Percentiles rank a stretch among this genome's conserved stretches.
phyloP scores from a whole-genome alignment of 2,329 filamentous ascomycete genomes.

The Aspergillus japonicus region DNA sequence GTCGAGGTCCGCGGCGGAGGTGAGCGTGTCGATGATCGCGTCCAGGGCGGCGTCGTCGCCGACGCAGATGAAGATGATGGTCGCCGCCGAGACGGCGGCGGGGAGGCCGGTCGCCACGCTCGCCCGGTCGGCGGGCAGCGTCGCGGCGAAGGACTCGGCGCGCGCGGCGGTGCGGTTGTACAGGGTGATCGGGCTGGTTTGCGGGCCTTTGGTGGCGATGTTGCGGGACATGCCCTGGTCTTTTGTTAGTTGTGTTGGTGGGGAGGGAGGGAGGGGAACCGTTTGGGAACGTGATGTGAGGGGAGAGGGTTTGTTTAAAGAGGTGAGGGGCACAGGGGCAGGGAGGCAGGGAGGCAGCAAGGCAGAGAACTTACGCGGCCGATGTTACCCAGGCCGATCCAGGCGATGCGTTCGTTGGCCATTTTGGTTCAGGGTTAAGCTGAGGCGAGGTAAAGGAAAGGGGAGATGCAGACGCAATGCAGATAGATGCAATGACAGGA shows the following conservation, averaged over 20 bases:
- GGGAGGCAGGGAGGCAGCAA: background rate
- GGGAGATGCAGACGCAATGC: too few species aligned
- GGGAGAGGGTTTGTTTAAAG: background rate
- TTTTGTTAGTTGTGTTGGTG: background rate
- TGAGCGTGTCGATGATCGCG: slow-evolving; percentile 57
- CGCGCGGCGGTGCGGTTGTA: slow-evolving; percentile 75
- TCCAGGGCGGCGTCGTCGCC: slow-evolving; percentile 74
- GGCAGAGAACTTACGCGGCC: slow-evolving; percentile 60
- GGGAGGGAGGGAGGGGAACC: background rate
- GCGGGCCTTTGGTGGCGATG: slow-evolving; percentile 70
- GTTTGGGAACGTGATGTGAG: background rate
- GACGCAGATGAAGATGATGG: slow-evolving; percentile 79
- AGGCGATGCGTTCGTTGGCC: slow-evolving; percentile 48
- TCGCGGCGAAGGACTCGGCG: slow-evolving; percentile 61
- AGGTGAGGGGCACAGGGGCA: background rate
- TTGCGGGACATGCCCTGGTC: slow-evolving; percentile 75
- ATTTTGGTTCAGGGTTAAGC: background rate
- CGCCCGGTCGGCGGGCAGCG: slow-evolving; percentile 61
- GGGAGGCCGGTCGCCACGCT: slow-evolving; percentile 62
- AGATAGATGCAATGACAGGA: background rate
- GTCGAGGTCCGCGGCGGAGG: slow-evolving; percentile 46
- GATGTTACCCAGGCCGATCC: slow-evolving; percentile 86
- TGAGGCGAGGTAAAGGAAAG: too few species aligned
- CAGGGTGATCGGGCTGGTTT: slow-evolving; percentile 69
- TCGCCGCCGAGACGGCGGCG: slow-evolving; percentile 66